Evolutionary conservation across 2,329 filamentous ascomycete genomes (phyloP), one percentile per base, ranked within the genome.

Genomic region (Trichoderma koningii): DNA sequence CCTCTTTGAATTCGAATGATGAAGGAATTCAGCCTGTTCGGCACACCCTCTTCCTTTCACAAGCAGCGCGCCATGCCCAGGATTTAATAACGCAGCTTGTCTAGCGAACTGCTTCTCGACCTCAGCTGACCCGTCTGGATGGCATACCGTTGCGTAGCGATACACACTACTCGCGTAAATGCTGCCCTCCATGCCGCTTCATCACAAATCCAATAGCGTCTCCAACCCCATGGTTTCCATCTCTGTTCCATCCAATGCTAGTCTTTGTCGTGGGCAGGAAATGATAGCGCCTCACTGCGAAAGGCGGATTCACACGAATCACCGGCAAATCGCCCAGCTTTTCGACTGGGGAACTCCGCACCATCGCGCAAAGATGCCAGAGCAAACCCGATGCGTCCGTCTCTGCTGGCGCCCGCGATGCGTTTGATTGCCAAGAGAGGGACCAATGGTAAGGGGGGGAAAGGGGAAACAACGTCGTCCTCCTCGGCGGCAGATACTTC

Each of bases 401-500:
- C 59, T 19, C 41, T 61, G 57, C 57, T 61, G 41, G 48, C 60
- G 41, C 50, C 50, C n/a, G 48, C 45, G 59, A 47, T 47, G 9
- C 28, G 19, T 34, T 12, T 34, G 30, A 42, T 42, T 26, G 38
- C 41, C 50, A 60, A 17, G 56, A 34, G 30, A 34, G 30, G 21
- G 19, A 47, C 56, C 56, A 41, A 34, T 38, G 26, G 30, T 55
- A 53, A 19, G 17, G 34, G 34, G 34, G 34, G 10, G 3, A 14
- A 34, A n/a, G 14, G 30, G n/a, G 21, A 59, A 55, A 42, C 41
- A 59, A 47, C 52, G 62, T 30, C 52, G 50, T 63, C 9, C 53
- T 63, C 50, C 21, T 26, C 60, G 42, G 26, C 45, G 28, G 38
- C 30, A 23, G 15, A 50, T 45, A 38, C 51, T 53, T 80, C 75